Evolutionary conservation across 495 filamentous ascomycete genomes (phyloP).

Genomic region (Lindgomyces ingoldianus): DNA sequence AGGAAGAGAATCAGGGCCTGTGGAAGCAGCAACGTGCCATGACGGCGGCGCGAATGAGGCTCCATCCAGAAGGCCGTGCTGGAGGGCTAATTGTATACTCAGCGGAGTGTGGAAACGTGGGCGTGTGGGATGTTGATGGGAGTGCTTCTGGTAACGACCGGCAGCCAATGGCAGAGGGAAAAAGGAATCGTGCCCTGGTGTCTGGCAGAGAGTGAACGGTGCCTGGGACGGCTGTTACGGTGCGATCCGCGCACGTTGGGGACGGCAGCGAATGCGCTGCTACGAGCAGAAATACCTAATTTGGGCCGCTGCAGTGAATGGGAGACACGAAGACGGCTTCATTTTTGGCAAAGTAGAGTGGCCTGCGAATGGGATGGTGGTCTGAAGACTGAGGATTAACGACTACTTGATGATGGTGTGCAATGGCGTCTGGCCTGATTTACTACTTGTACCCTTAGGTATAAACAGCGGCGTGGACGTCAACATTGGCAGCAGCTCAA

Average conservation of each 20-base stretch:
- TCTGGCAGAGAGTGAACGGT: conserved; percentile 29
- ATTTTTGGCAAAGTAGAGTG: conserved; percentile 12
- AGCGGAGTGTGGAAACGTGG: conserved; percentile 26
- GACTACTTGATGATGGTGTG: neutral
- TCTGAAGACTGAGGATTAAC: neutral
- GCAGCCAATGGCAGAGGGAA: conserved; percentile 22
- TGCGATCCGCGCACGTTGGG: conserved; percentile 33
- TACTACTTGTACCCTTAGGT: neutral
- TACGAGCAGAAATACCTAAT: conserved; percentile 10
- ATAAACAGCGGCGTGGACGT: neutral
- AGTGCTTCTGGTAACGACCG: neutral
- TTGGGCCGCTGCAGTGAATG: conserved; percentile 6
- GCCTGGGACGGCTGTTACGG: conserved; percentile 34
- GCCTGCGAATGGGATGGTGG: neutral
- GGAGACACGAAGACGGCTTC: neutral
- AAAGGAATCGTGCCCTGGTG: conserved; percentile 18
- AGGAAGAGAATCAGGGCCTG: conserved; percentile 30
- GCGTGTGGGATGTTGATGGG: conserved; percentile 6
- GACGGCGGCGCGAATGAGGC: conserved; percentile 31
- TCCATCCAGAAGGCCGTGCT: conserved; percentile 30
- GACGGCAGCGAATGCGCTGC: conserved; percentile 17
- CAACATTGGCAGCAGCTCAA: too few relatives aligned
- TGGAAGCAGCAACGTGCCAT: conserved; percentile 29
- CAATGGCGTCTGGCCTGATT: neutral
- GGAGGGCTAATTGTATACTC: conserved; percentile 31